Conservation (phyloP, 805 yeast species). For the Zygosaccharomyces rouxii region DNA sequence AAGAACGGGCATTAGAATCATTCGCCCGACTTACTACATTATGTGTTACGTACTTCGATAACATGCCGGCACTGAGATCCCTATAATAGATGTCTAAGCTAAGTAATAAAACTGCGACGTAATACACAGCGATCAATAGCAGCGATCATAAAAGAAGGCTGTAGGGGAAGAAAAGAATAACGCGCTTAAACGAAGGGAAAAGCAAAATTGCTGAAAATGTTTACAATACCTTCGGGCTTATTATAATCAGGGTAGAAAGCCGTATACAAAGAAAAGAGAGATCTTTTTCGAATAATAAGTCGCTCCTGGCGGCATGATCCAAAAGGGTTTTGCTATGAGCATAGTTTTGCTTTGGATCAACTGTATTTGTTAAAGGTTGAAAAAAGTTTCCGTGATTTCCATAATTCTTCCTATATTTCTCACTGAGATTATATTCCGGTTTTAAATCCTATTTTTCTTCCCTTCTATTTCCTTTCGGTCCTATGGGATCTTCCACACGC, state of each 20-base stretch:
- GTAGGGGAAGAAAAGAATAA: no score
- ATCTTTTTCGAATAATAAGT: no score
- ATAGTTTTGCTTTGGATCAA: slow-evolving; percentile 2
- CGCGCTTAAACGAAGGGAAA: neutral
- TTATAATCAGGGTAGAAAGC: no score
- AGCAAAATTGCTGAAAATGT: neutral
- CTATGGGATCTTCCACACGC: no score
- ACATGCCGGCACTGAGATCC: neutral
- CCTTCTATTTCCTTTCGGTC: neutral
- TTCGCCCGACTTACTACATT: slow-evolving; percentile 11
- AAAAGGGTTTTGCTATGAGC: slow-evolving; percentile 2
- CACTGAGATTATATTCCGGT: neutral
- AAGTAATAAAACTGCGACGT: no score
- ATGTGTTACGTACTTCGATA: slow-evolving; percentile 1
- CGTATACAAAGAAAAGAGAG: no score
- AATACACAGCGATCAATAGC: no score
- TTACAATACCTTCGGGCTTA: neutral
- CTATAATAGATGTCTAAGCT: no score
- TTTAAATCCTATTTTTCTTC: neutral
- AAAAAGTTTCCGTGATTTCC: neutral
- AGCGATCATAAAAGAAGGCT: no score
- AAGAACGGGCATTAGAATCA: neutral
- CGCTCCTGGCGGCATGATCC: neutral
- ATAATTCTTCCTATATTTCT: neutral
- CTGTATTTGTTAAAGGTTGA: neutral